Evolutionary conservation across 768 basidiomycete species (phyloP).

Genomic region (Daedalea quercina): DNA sequence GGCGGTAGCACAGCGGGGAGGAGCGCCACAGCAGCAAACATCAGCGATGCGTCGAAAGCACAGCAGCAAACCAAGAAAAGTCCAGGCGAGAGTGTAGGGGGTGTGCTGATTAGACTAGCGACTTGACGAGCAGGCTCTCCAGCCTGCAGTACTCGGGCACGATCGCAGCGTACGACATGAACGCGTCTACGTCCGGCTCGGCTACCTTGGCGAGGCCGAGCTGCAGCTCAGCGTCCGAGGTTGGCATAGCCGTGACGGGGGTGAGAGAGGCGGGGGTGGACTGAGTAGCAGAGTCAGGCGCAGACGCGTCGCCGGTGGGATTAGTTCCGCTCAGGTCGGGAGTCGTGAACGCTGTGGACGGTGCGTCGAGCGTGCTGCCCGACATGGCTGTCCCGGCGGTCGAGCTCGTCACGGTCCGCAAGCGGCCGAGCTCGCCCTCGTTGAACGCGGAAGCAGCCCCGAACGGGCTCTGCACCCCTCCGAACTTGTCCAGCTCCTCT

Average conservation of each 20-base stretch:
- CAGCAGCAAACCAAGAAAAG: constrained; percentile 1
- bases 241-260: constrained; percentile 66
- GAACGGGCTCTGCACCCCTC: constrained; percentile 20
- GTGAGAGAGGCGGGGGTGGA: constrained; percentile 55
- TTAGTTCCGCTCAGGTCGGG: constrained; percentile 44
- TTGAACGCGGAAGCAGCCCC: constrained; percentile 34
- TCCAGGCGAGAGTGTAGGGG: background rate
- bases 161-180: constrained; percentile 80
- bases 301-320: constrained; percentile 23
- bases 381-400: constrained; percentile 29
- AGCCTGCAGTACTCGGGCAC: constrained; percentile 79
- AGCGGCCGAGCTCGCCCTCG: constrained; percentile 36
- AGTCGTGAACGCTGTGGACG: constrained; percentile 53
- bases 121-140: constrained; percentile 72
- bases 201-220: constrained; percentile 77
- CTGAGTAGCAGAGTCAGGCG: constrained; percentile 29
- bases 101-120: constrained; percentile 31
- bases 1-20: background rate
- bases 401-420: constrained; percentile 52
- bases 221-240: constrained; percentile 66
- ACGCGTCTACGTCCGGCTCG: constrained; percentile 77
- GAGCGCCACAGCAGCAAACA: background rate
- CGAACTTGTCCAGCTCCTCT: constrained; percentile 45
- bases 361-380: constrained; percentile 32
- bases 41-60: constrained; percentile 2